A percentile compares a stretch with the other conserved stretches of the same genome.
Conservation (phyloP, 805 yeast genomes). For the Yueomyces sp. region DNA sequence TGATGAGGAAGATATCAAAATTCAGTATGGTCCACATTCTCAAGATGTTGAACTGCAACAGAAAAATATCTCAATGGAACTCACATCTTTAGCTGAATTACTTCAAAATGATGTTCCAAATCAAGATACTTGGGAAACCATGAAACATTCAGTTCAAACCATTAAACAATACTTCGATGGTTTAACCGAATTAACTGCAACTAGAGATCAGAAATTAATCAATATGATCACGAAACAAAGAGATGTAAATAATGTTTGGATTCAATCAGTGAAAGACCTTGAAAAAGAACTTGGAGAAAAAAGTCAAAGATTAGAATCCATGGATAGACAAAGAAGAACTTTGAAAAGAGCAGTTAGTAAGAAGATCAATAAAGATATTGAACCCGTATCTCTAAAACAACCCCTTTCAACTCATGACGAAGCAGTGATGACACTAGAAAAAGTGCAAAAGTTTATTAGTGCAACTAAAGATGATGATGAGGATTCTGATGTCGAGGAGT, state of each 20-base stretch:
- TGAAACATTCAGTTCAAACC: conserved; percentile 18
- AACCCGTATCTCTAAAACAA: neutral
- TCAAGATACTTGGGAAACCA: conserved; percentile 13
- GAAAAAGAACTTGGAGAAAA: conserved; percentile 54
- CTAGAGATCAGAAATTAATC: conserved; percentile 29
- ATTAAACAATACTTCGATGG: conserved; percentile 15
- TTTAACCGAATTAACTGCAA: conserved; percentile 19
- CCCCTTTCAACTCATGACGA: conserved; percentile 5
- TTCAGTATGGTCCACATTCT: conserved; percentile 27
- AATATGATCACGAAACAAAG: conserved; percentile 46
- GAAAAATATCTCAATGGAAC: conserved; percentile 35
- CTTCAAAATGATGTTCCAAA: conserved; percentile 13
- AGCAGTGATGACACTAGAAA: conserved; percentile 10
- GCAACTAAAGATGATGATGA: conserved; percentile 16
- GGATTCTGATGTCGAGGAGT: conserved; percentile 46
- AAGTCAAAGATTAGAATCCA: conserved; percentile 44
- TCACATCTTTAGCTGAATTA: conserved; percentile 35
- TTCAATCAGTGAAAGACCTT: conserved; percentile 52
- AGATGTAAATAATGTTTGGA: conserved; percentile 65
- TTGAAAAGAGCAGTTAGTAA: conserved; percentile 38
- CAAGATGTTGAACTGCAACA: conserved; percentile 37
- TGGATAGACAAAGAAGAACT: conserved; percentile 47
- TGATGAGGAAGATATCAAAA: conserved; percentile 19
- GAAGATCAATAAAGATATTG: conserved; percentile 17
- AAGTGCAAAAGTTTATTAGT: conserved; percentile 16